phyloP scores from a whole-genome alignment of 306 rosid species.

The Neltuma alba region DNA sequence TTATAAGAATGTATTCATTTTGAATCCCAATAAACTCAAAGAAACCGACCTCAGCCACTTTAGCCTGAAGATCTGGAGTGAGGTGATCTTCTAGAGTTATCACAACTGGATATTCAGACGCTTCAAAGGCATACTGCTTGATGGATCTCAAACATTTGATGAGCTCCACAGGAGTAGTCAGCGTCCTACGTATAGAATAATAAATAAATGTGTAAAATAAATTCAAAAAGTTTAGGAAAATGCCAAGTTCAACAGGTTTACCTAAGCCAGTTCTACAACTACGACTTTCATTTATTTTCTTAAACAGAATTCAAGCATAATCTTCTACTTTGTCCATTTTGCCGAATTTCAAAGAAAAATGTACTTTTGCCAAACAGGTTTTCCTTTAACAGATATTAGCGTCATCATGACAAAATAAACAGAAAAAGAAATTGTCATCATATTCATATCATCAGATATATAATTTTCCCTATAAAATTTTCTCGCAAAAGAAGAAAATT shows the following conservation, averaged over 20 bases:
- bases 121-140: conserved; percentile 75
- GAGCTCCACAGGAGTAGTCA: conserved; percentile 95
- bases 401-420: conserved; percentile 22
- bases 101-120: conserved; percentile 92
- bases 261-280: background rate
- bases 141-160: conserved; percentile 86
- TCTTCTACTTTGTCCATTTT: background rate
- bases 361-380: conserved; percentile 1
- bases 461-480: background rate
- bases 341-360: conserved; percentile 12
- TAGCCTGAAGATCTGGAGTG: conserved; percentile 92
- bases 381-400: background rate
- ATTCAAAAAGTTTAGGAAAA: conserved; percentile 13
- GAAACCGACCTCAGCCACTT: conserved; percentile 80
- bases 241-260: conserved; percentile 15
- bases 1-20: conserved; percentile 25
- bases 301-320: background rate
- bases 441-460: background rate
- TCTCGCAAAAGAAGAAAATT: background rate
- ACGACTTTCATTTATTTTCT: background rate
- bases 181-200: conserved; percentile 58
- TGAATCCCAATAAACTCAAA: conserved; percentile 22
- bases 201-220: conserved; percentile 7
- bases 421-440: background rate
- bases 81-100: conserved; percentile 97